phyloP scores from a whole-genome alignment of 1,139 yeast genomes.

The Diutina scorzettiae region DNA sequence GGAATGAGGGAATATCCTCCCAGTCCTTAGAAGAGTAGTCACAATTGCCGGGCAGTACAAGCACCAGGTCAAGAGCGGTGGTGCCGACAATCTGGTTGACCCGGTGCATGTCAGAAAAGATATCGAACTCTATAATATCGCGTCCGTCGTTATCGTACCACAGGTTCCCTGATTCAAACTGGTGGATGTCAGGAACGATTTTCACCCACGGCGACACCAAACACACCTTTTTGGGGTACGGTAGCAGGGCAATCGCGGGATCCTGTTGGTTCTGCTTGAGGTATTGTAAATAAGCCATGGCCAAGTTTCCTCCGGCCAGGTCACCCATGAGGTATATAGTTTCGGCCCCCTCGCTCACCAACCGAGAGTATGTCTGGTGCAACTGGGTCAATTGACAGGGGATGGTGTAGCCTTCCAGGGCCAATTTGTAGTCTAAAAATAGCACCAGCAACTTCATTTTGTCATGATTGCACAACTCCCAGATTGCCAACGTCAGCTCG shows the following conservation, averaged over 20 bases:
- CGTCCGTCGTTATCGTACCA: conserved; percentile 20
- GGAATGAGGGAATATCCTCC: conserved; percentile 5
- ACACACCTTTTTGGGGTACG: conserved; percentile 19
- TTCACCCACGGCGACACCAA: conserved; percentile 33
- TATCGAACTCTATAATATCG: conserved; percentile 19
- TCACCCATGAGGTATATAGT: conserved; percentile 18
- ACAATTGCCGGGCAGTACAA: conserved; percentile 13
- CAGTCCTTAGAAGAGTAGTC: conserved; percentile 7
- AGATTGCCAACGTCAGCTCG: conserved; percentile 19
- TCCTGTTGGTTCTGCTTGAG: conserved; percentile 1
- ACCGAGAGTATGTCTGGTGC: conserved; percentile 18
- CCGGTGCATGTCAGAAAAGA: conserved; percentile 8
- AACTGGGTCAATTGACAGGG: conserved; percentile 28
- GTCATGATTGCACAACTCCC: conserved; percentile 16
- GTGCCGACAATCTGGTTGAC: conserved; percentile 10
- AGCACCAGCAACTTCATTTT: conserved; percentile 19
- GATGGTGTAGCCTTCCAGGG: conserved; percentile 18
- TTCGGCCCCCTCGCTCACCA: conserved; percentile 9
- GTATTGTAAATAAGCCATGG: conserved; percentile 18
- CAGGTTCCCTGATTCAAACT: conserved; percentile 19
- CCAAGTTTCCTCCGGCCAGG: conserved; percentile 32
- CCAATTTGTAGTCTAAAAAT: conserved; percentile 28
- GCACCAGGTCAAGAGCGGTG: conserved; percentile 11
- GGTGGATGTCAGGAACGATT: conserved; percentile 12
- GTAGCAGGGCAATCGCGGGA: not conserved